Conservation (phyloP, 2,329 filamentous ascomycete species). For the Exophiala sideris region DNA sequence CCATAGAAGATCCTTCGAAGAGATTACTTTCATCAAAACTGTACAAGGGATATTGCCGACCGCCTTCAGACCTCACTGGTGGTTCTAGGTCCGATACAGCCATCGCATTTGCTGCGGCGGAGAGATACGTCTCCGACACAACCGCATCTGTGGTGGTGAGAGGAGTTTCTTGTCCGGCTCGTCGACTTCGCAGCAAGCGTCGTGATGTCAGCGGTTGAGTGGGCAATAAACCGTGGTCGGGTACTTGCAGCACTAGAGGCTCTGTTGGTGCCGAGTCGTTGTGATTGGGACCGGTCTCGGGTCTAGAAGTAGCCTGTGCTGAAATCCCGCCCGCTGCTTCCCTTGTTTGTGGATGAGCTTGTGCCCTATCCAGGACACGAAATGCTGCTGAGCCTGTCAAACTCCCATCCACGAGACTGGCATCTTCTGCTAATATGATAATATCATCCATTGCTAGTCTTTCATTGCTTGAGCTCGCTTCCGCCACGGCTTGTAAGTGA, state of each 20-base stretch:
- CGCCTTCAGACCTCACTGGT: constrained; percentile 22
- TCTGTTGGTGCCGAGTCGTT: constrained; percentile 12
- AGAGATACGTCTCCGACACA: constrained; percentile 28
- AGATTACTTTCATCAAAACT: constrained; percentile 24
- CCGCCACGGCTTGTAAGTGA: constrained; percentile 42
- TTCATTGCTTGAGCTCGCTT: constrained; percentile 40
- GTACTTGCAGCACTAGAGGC: background rate
- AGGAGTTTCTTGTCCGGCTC: background rate
- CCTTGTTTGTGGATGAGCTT: constrained; percentile 20
- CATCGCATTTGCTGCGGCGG: constrained; percentile 23
- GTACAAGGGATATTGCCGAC: constrained; percentile 24
- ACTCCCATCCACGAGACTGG: constrained; percentile 36
- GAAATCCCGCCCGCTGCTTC: constrained; percentile 7
- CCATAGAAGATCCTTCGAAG: constrained; percentile 13
- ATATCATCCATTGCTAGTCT: constrained; percentile 34
- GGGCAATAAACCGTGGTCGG: background rate
- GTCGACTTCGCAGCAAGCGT: constrained; percentile 7
- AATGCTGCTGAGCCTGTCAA: constrained; percentile 37
- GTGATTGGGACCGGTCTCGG: constrained; percentile 5
- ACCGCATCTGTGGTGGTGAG: constrained; percentile 21
- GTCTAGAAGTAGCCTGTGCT: background rate
- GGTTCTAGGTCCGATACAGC: constrained; percentile 20
- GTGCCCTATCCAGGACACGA: constrained; percentile 36
- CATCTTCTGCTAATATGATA: constrained; percentile 39
- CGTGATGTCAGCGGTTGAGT: constrained; percentile 4